Evolutionary conservation across 306 rosid genomes (phyloP).

Genomic region (Mimosa bimucronata): DNA sequence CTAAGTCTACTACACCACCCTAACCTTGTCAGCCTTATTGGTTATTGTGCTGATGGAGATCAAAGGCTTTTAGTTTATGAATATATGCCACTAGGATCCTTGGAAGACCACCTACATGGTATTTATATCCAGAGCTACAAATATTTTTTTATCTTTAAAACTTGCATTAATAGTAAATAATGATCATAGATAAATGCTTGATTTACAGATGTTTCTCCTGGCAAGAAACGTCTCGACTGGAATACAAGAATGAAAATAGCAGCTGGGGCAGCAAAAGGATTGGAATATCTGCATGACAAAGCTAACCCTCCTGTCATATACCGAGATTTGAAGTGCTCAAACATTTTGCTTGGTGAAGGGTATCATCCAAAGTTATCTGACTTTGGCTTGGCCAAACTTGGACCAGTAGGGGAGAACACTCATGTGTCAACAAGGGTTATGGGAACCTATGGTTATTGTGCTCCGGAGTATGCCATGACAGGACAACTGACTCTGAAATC

Average conservation of each 20-base stretch:
- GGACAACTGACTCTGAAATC: constrained; percentile 91
- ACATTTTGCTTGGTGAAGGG: constrained; percentile 87
- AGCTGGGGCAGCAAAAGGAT: constrained; percentile 91
- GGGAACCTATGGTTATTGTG: constrained; percentile 99
- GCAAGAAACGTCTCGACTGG: constrained; percentile 82
- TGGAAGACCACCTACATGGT: constrained; percentile 96
- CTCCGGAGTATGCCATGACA: constrained; percentile 96
- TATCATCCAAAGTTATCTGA: constrained; percentile 92
- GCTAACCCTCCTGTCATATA: constrained; percentile 96
- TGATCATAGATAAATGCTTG: constrained; percentile 34
- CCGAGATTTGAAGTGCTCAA: constrained; percentile 90
- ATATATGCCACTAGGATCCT: constrained; percentile 85
- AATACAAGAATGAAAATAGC: constrained; percentile 92
- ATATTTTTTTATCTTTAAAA: background rate
- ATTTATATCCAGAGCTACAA: constrained; percentile 26
- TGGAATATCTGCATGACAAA: constrained; percentile 92
- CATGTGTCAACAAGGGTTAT: constrained; percentile 96
- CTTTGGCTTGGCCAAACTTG: constrained; percentile 94
- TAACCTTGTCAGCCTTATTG: constrained; percentile 89
- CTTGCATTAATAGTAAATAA: background rate
- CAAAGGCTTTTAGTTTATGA: constrained; percentile 97
- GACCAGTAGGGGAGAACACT: constrained; percentile 96
- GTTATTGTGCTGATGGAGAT: constrained; percentile 99
- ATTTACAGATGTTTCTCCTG: constrained; percentile 69
- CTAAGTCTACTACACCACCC: constrained; percentile 91